A percentile compares a stretch with the other conserved stretches of the same genome.
Conservation (phyloP, 2,329 filamentous ascomycete species). For the Phyllosticta paracitricarpa region DNA sequence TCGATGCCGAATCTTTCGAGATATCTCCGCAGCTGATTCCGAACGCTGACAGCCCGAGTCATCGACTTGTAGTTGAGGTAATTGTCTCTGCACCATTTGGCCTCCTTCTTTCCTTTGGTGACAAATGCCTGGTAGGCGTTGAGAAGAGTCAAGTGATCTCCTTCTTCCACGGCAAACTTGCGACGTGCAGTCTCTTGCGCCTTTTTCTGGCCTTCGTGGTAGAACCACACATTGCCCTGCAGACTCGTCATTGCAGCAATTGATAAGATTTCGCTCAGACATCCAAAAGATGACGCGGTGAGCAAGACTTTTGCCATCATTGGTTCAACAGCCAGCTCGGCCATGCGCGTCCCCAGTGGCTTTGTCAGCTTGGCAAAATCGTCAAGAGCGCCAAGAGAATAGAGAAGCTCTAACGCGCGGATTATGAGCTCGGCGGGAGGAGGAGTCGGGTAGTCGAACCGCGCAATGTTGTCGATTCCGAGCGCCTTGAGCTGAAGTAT, state of each 20-base stretch:
- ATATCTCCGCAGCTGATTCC: slow-evolving; percentile 76
- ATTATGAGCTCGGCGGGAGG: slow-evolving; percentile 78
- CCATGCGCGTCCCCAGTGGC: slow-evolving; percentile 83
- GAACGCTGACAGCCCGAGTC: slow-evolving; percentile 71
- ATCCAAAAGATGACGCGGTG: slow-evolving; percentile 62
- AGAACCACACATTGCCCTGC: slow-evolving; percentile 73
- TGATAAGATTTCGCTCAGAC: slow-evolving; percentile 74
- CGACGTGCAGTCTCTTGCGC: slow-evolving; percentile 62
- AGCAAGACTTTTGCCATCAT: slow-evolving; percentile 92
- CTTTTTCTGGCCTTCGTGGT: slow-evolving; percentile 68
- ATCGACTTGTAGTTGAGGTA: slow-evolving; percentile 79
- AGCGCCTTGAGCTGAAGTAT: slow-evolving; percentile 89
- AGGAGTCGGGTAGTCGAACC: slow-evolving; percentile 80
- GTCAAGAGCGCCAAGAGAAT: slow-evolving; percentile 76
- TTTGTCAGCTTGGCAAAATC: slow-evolving; percentile 82
- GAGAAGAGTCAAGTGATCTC: slow-evolving; percentile 83
- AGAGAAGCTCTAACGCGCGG: slow-evolving; percentile 79
- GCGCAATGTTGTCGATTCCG: slow-evolving; percentile 86
- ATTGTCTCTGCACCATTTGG: slow-evolving; percentile 80
- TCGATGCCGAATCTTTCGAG: slow-evolving; percentile 74
- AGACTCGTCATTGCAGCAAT: slow-evolving; percentile 92
- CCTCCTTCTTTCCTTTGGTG: slow-evolving; percentile 70
- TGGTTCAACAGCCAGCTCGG: slow-evolving; percentile 82
- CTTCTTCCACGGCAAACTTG: slow-evolving; percentile 85
- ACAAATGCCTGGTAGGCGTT: slow-evolving; percentile 91